These are phyloP conservation scores for Fusarium sarcochroum DNA, from an alignment of 2,329 filamentous ascomycete species.

Conservation along the genomic window DNA sequence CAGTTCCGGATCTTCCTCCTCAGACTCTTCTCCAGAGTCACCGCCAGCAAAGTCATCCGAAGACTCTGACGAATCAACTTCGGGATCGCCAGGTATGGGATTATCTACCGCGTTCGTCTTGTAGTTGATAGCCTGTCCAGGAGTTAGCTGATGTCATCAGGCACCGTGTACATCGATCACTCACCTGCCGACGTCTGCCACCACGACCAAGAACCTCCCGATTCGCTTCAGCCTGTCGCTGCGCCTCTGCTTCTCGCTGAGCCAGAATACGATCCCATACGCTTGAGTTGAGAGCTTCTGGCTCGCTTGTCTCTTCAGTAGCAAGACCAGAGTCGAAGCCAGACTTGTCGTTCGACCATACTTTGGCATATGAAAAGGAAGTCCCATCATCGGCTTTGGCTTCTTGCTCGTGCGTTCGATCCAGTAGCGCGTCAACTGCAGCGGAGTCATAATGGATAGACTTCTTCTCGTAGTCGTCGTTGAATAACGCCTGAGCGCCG, in stretches of 20 bases:
- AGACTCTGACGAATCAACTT: conserved; percentile 50
- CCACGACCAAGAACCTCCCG: conserved; percentile 88
- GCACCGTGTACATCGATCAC: conserved; percentile 16
- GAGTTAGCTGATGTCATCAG: conserved; percentile 31
- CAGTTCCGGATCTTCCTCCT: conserved; percentile 39
- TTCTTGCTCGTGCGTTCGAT: conserved; percentile 85
- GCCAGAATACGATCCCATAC: conserved; percentile 94
- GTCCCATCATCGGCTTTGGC: conserved; percentile 79
- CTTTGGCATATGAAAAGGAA: conserved; percentile 89
- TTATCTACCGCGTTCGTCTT: conserved; percentile 46
- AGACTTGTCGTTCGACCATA: conserved; percentile 89
- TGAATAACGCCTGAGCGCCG: conserved; percentile 88
- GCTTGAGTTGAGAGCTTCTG: conserved; percentile 71
- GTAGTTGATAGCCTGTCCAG: conserved; percentile 54
- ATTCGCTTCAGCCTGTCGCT: conserved; percentile 76
- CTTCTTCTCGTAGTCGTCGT: conserved; percentile 76
- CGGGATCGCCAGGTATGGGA: conserved; percentile 46
- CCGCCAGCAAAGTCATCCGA: conserved; percentile 54
- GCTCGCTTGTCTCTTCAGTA: conserved; percentile 64
- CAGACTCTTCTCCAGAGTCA: conserved; percentile 52
- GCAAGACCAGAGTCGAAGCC: conserved; percentile 75
- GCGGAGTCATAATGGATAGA: conserved; percentile 86
- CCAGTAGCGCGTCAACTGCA: conserved; percentile 91
- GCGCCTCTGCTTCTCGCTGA: conserved; percentile 83
- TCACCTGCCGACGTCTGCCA: conserved; percentile 74